Evolutionary conservation across 352 stramenopile species (phyloP).

Genomic region (Phytophthora meadii): DNA sequence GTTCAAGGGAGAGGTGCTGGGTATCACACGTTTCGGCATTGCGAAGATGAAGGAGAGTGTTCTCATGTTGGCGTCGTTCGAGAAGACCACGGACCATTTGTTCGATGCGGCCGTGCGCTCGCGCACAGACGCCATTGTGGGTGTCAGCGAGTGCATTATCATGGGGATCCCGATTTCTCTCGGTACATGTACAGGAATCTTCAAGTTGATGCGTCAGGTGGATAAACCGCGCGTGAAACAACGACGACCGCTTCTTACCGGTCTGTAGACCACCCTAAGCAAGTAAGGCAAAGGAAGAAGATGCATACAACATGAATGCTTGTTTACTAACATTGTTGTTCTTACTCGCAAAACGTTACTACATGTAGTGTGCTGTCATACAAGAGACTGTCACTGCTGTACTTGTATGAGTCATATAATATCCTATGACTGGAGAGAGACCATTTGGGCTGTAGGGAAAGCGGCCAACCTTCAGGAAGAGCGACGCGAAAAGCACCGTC

Average conservation of each 20-base stretch:
- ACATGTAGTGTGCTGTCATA: too few species aligned
- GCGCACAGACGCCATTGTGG: slow-evolving; percentile 97
- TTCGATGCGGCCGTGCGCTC: slow-evolving; percentile 99
- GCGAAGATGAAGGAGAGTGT: slow-evolving; percentile 99
- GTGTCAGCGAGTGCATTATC: slow-evolving; percentile 99
- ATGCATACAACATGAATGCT: too few species aligned
- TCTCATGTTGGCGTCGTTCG: slow-evolving; percentile 99
- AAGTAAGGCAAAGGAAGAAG: slow-evolving; percentile 7
- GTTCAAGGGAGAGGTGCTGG: slow-evolving; percentile 94
- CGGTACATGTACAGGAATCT: slow-evolving; percentile 98
- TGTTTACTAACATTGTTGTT: too few species aligned
- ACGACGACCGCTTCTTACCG: slow-evolving; percentile 56
- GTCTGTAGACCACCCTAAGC: slow-evolving; percentile 22
- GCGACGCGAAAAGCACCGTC: too few species aligned
- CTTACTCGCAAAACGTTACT: too few species aligned
- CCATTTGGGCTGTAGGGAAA: too few species aligned
- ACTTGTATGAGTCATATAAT: too few species aligned
- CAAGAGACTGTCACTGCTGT: too few species aligned
- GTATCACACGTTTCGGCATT: slow-evolving; percentile 97
- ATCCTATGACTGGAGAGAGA: too few species aligned
- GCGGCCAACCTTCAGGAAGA: too few species aligned
- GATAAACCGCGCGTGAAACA: slow-evolving; percentile 78
- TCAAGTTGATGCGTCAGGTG: slow-evolving; percentile 94
- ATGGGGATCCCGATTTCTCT: slow-evolving; percentile 99
- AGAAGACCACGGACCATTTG: slow-evolving; percentile 99